Base-by-base conservation (phyloP, 1,284 basidiomycete species). In the Ustilago tritici region DNA sequence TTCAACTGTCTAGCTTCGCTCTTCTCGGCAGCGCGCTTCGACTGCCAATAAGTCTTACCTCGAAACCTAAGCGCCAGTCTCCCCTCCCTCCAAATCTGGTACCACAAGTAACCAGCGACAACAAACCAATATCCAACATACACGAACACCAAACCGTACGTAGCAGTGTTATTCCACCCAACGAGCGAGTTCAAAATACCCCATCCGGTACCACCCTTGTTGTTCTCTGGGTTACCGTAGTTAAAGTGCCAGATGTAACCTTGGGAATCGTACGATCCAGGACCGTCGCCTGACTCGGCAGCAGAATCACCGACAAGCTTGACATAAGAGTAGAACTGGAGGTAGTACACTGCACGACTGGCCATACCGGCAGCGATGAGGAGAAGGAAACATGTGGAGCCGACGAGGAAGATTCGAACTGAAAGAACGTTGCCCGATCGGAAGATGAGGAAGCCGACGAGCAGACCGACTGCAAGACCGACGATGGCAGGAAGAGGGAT, bases 181-280 rank as follows among this genome's bases (percentile, higher is more conserved):
- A 82, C 70, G 14, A 85, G 65, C 3, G 79, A 75, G 69, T 85
- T 85, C 52, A 85, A 57, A 17, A 85, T 78, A 9, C 78, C 69
- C 82, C 82, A 85, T 14, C 83, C 82, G 8, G 65, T 73, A 8
- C 81, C 82, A 91, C 82, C 70, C 68, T 81, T 78, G 75, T 82
- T 70, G 66, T 79, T 62, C 56, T 92, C 92, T 0, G 87, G 95
- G 79, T 91, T 93, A 59, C 91, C 95, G 76, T 94, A 93, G 86
- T 95, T 95, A 87, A 91, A 89, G 85, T 85, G 82, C 76, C 80
- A 84, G 38, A 85, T 66, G 70, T 84, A 84, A 38, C 72, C 77
- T 8, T 58, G 63, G 11, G 77, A 62, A 43, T 84, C 64, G 78
- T 81, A 84, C n/a, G 61, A 67, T 2, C 82, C 84, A 2, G 82